Percentiles rank a stretch among this genome's conserved stretches.
Evolutionary conservation across 179 eudicot genomes (phyloP).

Genomic region (Kewa caespitosa): DNA sequence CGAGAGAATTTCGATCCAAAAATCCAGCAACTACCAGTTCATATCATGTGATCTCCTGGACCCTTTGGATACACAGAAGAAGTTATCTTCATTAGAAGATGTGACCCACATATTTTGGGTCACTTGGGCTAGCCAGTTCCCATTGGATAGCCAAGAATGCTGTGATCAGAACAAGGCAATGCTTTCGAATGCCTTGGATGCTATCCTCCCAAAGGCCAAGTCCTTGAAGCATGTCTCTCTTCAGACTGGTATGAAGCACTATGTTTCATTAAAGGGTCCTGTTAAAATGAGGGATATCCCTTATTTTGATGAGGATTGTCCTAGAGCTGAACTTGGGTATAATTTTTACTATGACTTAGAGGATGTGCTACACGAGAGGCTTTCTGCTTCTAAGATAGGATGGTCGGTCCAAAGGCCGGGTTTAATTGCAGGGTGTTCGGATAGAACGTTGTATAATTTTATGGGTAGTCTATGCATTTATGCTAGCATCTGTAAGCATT

Average conservation of each 20-base stretch:
- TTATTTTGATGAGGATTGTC: slow-evolving; percentile 54
- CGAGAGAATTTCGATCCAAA: slow-evolving; percentile 20
- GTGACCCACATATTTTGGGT: slow-evolving; percentile 84
- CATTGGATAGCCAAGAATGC: slow-evolving; percentile 62
- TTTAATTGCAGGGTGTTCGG: slow-evolving; percentile 65
- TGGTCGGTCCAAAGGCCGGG: slow-evolving; percentile 94
- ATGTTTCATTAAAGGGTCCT: slow-evolving; percentile 48
- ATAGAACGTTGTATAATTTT: slow-evolving; percentile 57
- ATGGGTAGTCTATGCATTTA: slow-evolving; percentile 78
- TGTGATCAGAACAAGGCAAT: slow-evolving; percentile 73
- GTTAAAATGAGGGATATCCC: background rate
- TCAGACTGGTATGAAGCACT: slow-evolving; percentile 84
- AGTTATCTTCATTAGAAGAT: slow-evolving; percentile 51
- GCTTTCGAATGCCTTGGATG: slow-evolving; percentile 67
- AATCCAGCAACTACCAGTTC: slow-evolving; percentile 45
- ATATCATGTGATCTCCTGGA: slow-evolving; percentile 72
- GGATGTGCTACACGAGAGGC: slow-evolving; percentile 63
- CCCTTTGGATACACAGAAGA: slow-evolving; percentile 44
- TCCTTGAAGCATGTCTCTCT: slow-evolving; percentile 64
- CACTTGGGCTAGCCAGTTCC: slow-evolving; percentile 82
- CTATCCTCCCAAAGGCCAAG: slow-evolving; percentile 51
- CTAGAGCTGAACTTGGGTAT: slow-evolving; percentile 44
- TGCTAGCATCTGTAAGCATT: slow-evolving; percentile 62
- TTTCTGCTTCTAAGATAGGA: slow-evolving; percentile 30
- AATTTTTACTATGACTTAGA: slow-evolving; percentile 77